These are phyloP conservation scores for Ophiorrhiza pumila DNA, from an alignment of 257 asterid species.

Conservation along the genomic window DNA sequence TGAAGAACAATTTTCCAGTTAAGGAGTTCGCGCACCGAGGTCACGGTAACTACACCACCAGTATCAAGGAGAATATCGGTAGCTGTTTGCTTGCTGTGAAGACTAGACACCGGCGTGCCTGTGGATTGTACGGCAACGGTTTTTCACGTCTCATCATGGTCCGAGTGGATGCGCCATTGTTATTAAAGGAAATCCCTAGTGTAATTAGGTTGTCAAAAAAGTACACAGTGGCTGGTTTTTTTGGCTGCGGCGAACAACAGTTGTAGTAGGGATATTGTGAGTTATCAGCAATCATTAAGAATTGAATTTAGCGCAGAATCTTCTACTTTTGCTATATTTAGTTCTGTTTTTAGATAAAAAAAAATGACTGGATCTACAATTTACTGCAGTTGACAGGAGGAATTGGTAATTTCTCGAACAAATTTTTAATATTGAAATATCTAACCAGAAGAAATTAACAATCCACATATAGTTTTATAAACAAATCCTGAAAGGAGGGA, in stretches of 20 bases:
- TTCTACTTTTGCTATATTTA: background rate
- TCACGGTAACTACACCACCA: background rate
- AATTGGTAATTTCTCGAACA: no score
- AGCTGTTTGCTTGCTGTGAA: background rate
- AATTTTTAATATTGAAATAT: no score
- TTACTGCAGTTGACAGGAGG: no score
- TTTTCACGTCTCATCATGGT: background rate
- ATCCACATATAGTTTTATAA: no score
- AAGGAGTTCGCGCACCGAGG: background rate
- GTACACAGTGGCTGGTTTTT: no score
- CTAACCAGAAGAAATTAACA: no score
- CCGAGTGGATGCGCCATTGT: background rate
- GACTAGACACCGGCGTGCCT: background rate
- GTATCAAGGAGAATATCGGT: background rate
- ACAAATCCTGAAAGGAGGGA: background rate
- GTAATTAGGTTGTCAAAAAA: no score
- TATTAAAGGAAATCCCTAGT: background rate
- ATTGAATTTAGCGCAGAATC: background rate
- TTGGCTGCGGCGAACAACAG: background rate
- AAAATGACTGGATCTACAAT: no score
- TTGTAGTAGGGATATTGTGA: background rate
- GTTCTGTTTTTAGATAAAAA: background rate
- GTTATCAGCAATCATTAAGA: background rate
- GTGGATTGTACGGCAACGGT: conserved; percentile 8
- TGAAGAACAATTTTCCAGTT: background rate